Evolutionary conservation across 306 rosid genomes (phyloP).

Genomic region (Dicorynia guianensis): DNA sequence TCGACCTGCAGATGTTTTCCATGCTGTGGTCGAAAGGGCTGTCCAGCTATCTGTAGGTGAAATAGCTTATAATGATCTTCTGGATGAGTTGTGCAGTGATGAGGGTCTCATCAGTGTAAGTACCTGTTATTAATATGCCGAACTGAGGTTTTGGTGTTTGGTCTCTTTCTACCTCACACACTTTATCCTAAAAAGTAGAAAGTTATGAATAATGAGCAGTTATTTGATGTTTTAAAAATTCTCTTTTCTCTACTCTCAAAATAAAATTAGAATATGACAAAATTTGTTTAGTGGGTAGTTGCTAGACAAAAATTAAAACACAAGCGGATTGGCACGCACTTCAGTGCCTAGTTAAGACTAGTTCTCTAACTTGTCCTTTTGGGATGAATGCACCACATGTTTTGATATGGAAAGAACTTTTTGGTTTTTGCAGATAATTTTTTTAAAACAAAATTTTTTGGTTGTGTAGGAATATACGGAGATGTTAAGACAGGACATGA

Average conservation of each 20-base stretch:
- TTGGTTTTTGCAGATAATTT: slow-evolving; percentile 12
- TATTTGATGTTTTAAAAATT: too few relatives aligned
- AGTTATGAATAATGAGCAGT: too few relatives aligned
- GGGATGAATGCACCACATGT: neutral
- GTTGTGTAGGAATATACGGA: slow-evolving; percentile 78
- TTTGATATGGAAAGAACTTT: neutral
- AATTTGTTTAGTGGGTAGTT: too few relatives aligned
- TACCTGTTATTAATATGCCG: neutral
- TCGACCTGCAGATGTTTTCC: slow-evolving; percentile 69
- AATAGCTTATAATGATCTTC: slow-evolving; percentile 56
- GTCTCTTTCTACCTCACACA: too few relatives aligned
- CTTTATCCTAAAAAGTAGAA: too few relatives aligned
- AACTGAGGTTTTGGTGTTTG: too few relatives aligned
- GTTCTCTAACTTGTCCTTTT: too few relatives aligned
- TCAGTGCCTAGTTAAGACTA: too few relatives aligned
- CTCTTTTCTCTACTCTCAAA: too few relatives aligned
- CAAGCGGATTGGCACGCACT: too few relatives aligned
- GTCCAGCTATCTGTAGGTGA: slow-evolving; percentile 56
- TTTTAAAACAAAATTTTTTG: slow-evolving; percentile 2
- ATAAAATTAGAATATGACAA: too few relatives aligned
- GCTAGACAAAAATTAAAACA: too few relatives aligned
- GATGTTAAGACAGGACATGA: slow-evolving; percentile 64
- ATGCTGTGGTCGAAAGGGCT: slow-evolving; percentile 75
- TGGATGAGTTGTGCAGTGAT: slow-evolving; percentile 77
- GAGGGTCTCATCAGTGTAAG: slow-evolving; percentile 74